Conservation (phyloP, 306 rosid genomes). For the Vigna trinervia region DNA sequence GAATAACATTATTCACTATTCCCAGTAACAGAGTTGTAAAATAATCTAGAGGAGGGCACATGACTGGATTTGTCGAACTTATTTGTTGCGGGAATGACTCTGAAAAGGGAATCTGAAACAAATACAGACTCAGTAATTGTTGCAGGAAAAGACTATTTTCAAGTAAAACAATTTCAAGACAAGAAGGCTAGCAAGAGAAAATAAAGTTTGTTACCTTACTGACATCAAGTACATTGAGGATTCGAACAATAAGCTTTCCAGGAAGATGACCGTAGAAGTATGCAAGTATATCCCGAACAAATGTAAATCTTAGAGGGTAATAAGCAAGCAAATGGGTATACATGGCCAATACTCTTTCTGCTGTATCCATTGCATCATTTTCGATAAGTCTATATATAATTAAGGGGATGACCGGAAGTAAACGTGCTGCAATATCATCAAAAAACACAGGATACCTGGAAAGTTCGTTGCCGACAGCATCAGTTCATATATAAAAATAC, state of each 20-base stretch:
- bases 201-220: conserved; percentile 65
- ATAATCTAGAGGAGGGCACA: conserved; percentile 94
- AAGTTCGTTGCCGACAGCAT: conserved; percentile 37
- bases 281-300: conserved; percentile 97
- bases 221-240: conserved; percentile 79
- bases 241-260: conserved; percentile 81
- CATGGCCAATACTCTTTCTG: conserved; percentile 73
- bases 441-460: conserved; percentile 90
- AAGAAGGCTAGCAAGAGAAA: conserved; percentile 27
- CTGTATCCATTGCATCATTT: conserved; percentile 88
- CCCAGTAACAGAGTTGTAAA: conserved; percentile 91
- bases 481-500: conserved; percentile 30
- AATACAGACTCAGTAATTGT: conserved; percentile 40
- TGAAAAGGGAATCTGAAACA: conserved; percentile 87
- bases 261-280: conserved; percentile 96
- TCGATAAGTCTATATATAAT: conserved; percentile 90
- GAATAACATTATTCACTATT: conserved; percentile 94
- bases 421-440: conserved; percentile 93
- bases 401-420: conserved; percentile 94
- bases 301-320: conserved; percentile 90
- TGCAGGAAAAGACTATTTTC: conserved; percentile 21
- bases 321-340: conserved; percentile 74
- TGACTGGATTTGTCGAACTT: conserved; percentile 72
- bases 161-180: conserved; percentile 28
- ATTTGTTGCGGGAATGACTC: conserved; percentile 90